phyloP scores from a whole-genome alignment of 805 yeast genomes.

The Nakazawaea ernobii region DNA sequence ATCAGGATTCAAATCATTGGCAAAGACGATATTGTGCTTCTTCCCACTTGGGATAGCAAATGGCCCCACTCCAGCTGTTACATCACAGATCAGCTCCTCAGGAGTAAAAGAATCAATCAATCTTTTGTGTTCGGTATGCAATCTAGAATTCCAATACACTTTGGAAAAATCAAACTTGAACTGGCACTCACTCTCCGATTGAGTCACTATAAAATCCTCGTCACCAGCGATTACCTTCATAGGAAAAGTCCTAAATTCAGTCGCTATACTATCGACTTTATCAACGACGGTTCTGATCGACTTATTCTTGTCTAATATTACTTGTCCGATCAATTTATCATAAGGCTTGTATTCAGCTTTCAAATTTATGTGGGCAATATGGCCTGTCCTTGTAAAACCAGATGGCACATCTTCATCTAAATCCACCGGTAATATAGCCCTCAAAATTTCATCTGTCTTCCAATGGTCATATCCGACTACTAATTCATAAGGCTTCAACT shows the following conservation, averaged over 20 bases:
- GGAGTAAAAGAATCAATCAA: constrained; percentile 54
- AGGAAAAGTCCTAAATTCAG: constrained; percentile 83
- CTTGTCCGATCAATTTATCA: constrained; percentile 79
- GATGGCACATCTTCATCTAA: constrained; percentile 72
- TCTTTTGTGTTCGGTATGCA: constrained; percentile 90
- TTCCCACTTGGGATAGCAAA: constrained; percentile 95
- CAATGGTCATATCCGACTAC: constrained; percentile 70
- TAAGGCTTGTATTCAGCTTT: constrained; percentile 81
- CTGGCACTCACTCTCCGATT: constrained; percentile 78
- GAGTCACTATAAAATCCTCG: constrained; percentile 70
- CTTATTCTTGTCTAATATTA: constrained; percentile 81
- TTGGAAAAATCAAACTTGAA: constrained; percentile 86
- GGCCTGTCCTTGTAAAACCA: constrained; percentile 92
- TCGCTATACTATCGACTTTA: constrained; percentile 80
- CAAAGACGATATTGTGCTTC: constrained; percentile 71
- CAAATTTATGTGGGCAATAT: constrained; percentile 87
- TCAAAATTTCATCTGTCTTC: constrained; percentile 83
- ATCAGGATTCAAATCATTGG: constrained; percentile 91
- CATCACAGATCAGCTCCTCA: constrained; percentile 84
- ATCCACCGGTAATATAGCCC: constrained; percentile 70
- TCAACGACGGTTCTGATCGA: constrained; percentile 85
- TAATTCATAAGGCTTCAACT: constrained; percentile 47
- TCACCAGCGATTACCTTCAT: constrained; percentile 94
- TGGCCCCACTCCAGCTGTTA: constrained; percentile 98
- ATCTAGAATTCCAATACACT: constrained; percentile 96